A percentile compares a stretch with the other conserved stretches of the same genome.
Conservation (phyloP, 768 basidiomycete genomes). For the Xerocomus spinulosus region DNA sequence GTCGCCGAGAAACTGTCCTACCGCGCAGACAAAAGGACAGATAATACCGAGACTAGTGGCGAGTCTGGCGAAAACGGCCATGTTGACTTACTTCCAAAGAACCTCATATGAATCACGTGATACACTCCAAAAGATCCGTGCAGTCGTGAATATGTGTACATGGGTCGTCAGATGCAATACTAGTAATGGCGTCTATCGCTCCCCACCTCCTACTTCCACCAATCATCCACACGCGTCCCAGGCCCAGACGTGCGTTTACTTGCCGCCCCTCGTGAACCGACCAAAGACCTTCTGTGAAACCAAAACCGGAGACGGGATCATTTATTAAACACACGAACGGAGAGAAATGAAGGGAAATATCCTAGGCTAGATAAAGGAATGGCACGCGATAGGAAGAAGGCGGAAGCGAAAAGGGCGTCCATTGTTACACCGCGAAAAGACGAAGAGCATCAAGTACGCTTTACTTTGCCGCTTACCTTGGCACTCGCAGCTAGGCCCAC, state of each 20-base stretch:
- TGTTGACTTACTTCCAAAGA: too few species aligned
- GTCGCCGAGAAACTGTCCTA: too few species aligned
- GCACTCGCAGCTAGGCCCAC: conserved; percentile 29
- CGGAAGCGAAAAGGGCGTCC: background rate
- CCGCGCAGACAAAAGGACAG: too few species aligned
- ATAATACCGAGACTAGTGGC: too few species aligned
- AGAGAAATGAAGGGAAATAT: conserved; percentile 1
- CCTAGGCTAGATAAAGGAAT: conserved; percentile 3
- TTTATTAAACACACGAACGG: conserved; percentile 23
- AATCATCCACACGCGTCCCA: background rate
- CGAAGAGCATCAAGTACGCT: conserved; percentile 12
- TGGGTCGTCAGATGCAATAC: background rate
- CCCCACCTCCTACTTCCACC: background rate
- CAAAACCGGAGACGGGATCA: background rate
- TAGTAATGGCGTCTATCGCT: too few species aligned
- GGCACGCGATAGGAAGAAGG: background rate
- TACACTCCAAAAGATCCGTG: too few species aligned
- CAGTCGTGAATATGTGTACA: conserved; percentile 3
- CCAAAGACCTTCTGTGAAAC: conserved; percentile 26
- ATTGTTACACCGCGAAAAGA: background rate
- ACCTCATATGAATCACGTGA: too few species aligned
- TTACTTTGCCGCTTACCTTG: conserved; percentile 25
- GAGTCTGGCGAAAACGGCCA: too few species aligned
- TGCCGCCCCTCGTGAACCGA: conserved; percentile 22
- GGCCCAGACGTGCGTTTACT: conserved; percentile 12